Percentiles rank a stretch among this genome's conserved stretches.
Evolutionary conservation across 305 asterid species (phyloP).

Genomic region (Fraxinus floribunda): DNA sequence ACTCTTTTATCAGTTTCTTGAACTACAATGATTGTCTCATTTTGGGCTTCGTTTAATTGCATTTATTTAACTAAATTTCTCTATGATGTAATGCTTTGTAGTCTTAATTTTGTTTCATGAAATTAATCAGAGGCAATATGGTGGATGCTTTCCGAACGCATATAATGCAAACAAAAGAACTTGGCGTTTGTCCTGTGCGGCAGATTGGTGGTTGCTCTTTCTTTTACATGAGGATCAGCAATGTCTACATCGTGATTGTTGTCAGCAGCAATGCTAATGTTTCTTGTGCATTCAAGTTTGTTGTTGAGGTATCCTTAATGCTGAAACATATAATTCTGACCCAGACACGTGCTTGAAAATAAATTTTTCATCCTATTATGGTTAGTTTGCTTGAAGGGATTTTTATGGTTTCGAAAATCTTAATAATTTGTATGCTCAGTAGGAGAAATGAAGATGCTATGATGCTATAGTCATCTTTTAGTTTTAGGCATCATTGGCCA

Average conservation of each 20-base stretch:
- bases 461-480: slow-evolving; percentile 1
- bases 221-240: slow-evolving; percentile 97
- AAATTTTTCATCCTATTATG: not conserved
- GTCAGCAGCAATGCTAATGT: slow-evolving; percentile 99
- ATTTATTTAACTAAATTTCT: slow-evolving; percentile 3
- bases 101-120: slow-evolving; percentile 23
- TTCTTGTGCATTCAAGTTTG: slow-evolving; percentile 96
- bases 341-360: not conserved
- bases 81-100: slow-evolving; percentile 12
- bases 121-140: slow-evolving; percentile 83
- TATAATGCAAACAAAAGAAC: slow-evolving; percentile 99
- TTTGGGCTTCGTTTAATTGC: not conserved
- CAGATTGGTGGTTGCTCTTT: slow-evolving; percentile 99
- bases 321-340: not conserved
- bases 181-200: slow-evolving; percentile 97
- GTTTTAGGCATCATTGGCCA: not conserved
- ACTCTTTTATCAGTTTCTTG: slow-evolving; percentile 7
- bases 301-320: slow-evolving; percentile 75
- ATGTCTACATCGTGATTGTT: slow-evolving; percentile 96
- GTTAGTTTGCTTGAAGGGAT: slow-evolving; percentile 6
- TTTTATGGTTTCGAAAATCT: not conserved
- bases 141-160: slow-evolving; percentile 97
- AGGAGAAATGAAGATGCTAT: slow-evolving; percentile 1
- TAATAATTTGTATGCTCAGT: not conserved
- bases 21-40: slow-evolving; percentile 17